phyloP scores from a whole-genome alignment of 1,139 yeast genomes.

The Yamadazyma pseudoaaseri region DNA sequence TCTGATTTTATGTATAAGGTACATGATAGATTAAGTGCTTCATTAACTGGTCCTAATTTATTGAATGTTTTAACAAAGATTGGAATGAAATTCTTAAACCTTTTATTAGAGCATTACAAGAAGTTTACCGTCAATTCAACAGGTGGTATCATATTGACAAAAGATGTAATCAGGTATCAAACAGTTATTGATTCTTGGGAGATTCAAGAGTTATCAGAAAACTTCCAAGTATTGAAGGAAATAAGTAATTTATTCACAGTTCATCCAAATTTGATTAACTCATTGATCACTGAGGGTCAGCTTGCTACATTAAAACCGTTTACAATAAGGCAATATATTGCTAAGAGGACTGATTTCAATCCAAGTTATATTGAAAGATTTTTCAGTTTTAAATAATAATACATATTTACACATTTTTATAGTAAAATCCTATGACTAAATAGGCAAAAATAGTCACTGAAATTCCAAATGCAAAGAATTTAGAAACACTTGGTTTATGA shows the following conservation, averaged over 20 bases:
- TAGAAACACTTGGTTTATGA: background rate
- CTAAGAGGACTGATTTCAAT: conserved; percentile 69
- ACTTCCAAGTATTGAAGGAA: conserved; percentile 73
- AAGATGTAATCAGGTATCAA: conserved; percentile 80
- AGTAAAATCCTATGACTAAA: conserved; percentile 5
- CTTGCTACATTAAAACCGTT: conserved; percentile 67
- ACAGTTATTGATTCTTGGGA: conserved; percentile 71
- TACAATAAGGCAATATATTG: conserved; percentile 65
- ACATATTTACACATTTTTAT: conserved; percentile 1
- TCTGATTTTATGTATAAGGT: conserved; percentile 52
- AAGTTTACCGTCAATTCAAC: conserved; percentile 73
- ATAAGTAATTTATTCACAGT: conserved; percentile 85
- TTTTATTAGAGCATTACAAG: conserved; percentile 70
- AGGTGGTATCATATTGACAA: conserved; percentile 84
- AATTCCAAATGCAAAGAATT: background rate
- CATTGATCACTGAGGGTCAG: conserved; percentile 81
- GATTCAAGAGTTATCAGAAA: conserved; percentile 61
- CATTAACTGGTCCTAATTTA: conserved; percentile 55
- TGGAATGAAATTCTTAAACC: conserved; percentile 59
- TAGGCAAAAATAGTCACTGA: conserved; percentile 1
- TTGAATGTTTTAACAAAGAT: conserved; percentile 53
- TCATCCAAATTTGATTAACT: conserved; percentile 63
- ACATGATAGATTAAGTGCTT: conserved; percentile 29
- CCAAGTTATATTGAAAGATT: conserved; percentile 54
- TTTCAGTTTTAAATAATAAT: conserved; percentile 32